phyloP scores from a whole-genome alignment of 306 rosid species.

The Vigna nakashimae region DNA sequence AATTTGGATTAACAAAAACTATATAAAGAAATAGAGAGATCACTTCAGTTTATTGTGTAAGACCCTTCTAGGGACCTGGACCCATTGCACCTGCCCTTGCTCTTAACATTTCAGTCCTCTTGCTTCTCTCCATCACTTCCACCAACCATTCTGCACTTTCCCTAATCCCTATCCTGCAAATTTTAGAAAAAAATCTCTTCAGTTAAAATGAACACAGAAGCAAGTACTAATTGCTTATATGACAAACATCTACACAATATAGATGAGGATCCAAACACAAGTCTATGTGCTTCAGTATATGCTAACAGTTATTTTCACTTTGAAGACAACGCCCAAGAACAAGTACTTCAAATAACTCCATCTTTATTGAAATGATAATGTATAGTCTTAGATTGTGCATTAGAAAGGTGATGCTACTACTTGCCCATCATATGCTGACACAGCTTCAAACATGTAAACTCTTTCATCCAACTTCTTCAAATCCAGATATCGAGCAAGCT shows the following conservation, averaged over 20 bases:
- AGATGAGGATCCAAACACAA: neutral
- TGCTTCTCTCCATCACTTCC: slow-evolving; percentile 96
- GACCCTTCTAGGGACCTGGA: slow-evolving; percentile 56
- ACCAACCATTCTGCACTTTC: slow-evolving; percentile 94
- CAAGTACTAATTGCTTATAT: too few relatives aligned
- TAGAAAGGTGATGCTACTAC: slow-evolving; percentile 41
- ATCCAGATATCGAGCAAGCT: slow-evolving; percentile 86
- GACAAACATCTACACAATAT: too few relatives aligned
- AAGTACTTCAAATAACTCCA: slow-evolving; percentile 28
- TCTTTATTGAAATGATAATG: slow-evolving; percentile 12
- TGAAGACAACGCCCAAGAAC: neutral
- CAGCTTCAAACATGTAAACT: slow-evolving; percentile 93
- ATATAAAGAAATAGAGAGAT: slow-evolving; percentile 42
- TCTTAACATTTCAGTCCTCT: slow-evolving; percentile 91
- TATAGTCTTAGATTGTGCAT: slow-evolving; percentile 31
- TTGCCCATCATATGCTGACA: slow-evolving; percentile 93
- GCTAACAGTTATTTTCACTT: slow-evolving; percentile 22
- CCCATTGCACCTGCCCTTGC: slow-evolving; percentile 77
- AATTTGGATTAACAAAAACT: slow-evolving; percentile 51
- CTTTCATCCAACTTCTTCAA: slow-evolving; percentile 97
- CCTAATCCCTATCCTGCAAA: slow-evolving; percentile 85
- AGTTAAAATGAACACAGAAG: neutral
- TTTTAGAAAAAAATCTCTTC: slow-evolving; percentile 21
- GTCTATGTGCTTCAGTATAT: slow-evolving; percentile 15
- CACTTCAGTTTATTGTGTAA: slow-evolving; percentile 34